phyloP scores from a whole-genome alignment of 345 rosid species.

The Syzygium jambos region DNA sequence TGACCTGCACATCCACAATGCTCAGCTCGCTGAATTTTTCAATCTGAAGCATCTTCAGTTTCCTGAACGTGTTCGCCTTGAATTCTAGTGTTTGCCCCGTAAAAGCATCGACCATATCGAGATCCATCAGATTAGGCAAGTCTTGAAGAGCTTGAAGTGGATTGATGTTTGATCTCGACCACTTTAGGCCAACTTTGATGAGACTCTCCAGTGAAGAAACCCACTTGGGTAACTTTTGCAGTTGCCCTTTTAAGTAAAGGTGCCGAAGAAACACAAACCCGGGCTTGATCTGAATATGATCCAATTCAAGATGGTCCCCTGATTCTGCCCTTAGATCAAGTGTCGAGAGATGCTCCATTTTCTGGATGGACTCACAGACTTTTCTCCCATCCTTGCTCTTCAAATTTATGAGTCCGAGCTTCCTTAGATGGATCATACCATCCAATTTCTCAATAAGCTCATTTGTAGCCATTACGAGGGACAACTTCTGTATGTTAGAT shows the following conservation, averaged over 20 bases:
- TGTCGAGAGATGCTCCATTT: not conserved
- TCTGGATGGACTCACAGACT: not conserved
- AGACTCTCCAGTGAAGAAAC: not conserved
- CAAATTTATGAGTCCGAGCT: not conserved
- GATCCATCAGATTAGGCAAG: constrained; percentile 7
- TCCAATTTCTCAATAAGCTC: not conserved
- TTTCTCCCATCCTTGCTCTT: not conserved
- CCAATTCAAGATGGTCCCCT: not conserved
- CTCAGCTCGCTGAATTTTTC: not conserved
- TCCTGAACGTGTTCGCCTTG: not conserved
- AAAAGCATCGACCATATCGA: not conserved
- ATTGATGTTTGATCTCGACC: not conserved
- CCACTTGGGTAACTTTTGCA: not conserved
- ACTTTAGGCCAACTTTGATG: not conserved
- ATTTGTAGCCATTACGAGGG: not conserved
- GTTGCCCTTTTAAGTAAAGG: not conserved
- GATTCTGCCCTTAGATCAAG: not conserved
- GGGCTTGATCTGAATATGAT: not conserved
- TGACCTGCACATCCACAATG: not conserved
- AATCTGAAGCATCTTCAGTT: not conserved
- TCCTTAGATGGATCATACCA: not conserved
- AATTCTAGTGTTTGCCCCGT: not conserved
- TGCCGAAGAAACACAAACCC: not conserved
- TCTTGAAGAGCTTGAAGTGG: not conserved
- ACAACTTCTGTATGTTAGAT: not conserved